Evolutionary conservation across 2,329 filamentous ascomycete species (phyloP), one percentile per base, ranked within the genome.

Genomic region (Grosmannia huntii): DNA sequence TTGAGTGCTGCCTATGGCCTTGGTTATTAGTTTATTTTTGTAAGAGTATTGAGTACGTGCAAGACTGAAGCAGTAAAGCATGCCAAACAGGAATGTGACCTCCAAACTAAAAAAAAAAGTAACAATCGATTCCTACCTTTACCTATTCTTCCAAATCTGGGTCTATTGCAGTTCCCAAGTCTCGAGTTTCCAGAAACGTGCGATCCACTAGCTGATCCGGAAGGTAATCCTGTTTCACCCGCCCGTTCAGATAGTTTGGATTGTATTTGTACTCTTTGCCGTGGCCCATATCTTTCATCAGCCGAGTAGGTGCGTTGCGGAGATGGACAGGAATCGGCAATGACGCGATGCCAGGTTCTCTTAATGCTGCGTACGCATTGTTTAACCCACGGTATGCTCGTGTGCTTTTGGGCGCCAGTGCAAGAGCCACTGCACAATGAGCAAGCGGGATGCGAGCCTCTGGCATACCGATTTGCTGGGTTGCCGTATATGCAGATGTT

Each of bases 221-320:
- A n/a, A 99, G 71, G 71, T 97, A 99, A 27, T 91, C 87, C 73
- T 99, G 94, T 62, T 76, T 80, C 0, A 97, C 92, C 64, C 75
- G 82, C 0, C 94, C 94, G 61, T 91, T 83, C 55, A 81, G 73
- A 67, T 92, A 99, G 64, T 95, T 89, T 0, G 94, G 94, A 64
- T 95, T 95, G 68, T 99, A 97, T 71, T 97, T 97, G 72, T 99
- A 99, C 68, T 90, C 88, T 55, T 84, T 85, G 0, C 91, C 91
- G 67, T 90, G 95, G 0, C 90, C 92, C 64, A 97, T 74, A 64
- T 96, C 92, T 66, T 91, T 88, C 92, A 99, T 95, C 63, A 97
- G 69, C 63, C 85, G 81, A 1, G 94, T 97, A 0, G 94, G 92
- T 10, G 94, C 94, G 70, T 97, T 97, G 60, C 94, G 77, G 60